Base-by-base conservation (phyloP, 495 filamentous ascomycete species). In the Penicillium simplicissimum region DNA sequence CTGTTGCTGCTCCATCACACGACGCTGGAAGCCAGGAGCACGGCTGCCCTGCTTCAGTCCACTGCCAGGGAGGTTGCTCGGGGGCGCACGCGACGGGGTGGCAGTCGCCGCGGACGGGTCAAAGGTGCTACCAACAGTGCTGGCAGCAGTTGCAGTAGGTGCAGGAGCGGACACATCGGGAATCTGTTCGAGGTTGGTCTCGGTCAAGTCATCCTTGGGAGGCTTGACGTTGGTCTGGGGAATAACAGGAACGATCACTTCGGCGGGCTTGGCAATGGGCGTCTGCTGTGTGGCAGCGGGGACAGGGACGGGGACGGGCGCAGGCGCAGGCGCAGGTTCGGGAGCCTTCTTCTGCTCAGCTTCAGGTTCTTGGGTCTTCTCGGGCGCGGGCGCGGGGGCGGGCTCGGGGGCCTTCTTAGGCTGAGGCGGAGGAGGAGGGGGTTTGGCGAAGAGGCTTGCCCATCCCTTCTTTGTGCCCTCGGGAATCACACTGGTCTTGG, bases 1-100 rank as follows among this genome's bases (percentile, higher is more conserved):
- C 73, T 99, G 96, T 70, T 94, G 93, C 69, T 99, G 95, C 63
- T 97, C 93, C 67, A 96, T 82, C 43, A 96, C 83, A 62, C 91
- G 87, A 31, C 93, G 87, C 70, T 93, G 87, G 68, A 88, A 90
- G 66, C 87, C 90, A 34, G 92, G 83, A 31, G 87, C 87, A 47
- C 93, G 87, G 43, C 75, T 74, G 42, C 89, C 87, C 19, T 93
- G 90, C 76, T 94, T 96, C 66, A 87, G 79, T 11, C 92, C 90
- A 47, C 84, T 88, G 8, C 90, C 80, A 19, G 87, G 90, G 68
- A 85, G 95, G 54, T 88, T 88, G 61, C 87, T 83, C 53, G 88
- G 74, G 33, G 84, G 69, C 21, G 84, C 84, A 53, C 87, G 84
- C 37, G 82, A 72, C 66, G 88, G 87, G 79, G 85, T 88, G 19